Evolutionary conservation across 176 grass and related monocot species (phyloP), one percentile per base, ranked within the genome.

Genomic region (Lolium multiflorum): DNA sequence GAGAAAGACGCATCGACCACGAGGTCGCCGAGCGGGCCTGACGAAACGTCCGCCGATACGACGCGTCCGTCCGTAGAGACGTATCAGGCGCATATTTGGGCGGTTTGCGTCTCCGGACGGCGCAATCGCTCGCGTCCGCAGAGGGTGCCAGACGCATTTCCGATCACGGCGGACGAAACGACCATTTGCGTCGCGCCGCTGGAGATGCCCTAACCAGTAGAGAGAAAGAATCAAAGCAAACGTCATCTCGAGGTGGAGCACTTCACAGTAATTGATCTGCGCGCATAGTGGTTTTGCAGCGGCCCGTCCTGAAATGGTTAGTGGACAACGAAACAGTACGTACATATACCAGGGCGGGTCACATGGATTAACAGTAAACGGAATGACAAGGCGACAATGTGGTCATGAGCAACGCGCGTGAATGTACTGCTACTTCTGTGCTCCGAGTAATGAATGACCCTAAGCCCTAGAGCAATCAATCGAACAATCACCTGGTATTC

Each of bases 301-400:
- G 37, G 11, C 20, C 11, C 0, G 52, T 25, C 22, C 71, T 52
- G 47, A 52, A 31, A 61, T 72, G 46, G 14, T 55, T 17, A 39
- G 24, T 4, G 17, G 37, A 14, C 11, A 11, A 21, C 47, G 2
- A 25, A n/a, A 74, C 41, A 35, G 31, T 35, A 62, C 51, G 46
- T 2, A 31, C 22, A 50, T 58, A 8, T 60, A 66, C 63, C 63
- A 31, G 63, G 63, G 63, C 7, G 35, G 3, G 20, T 9, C 74
- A 87, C 75, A 79, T 87, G 81, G 75, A 80, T 75, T 80, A 59
- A 84, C 85, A 84, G 89, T 74, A 12, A 26, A 80, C 18, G 72
- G 57, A 78, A 78, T 57, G 75, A 47, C 80, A 63, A 66, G 65
- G 35, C 60, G 84, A 87, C 88, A 82, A 59, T 25, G 24, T 75